Evolutionary conservation across 345 rosid species (phyloP), one percentile per base, ranked within the genome.

Genomic region (Eucalyptus dawsonii): DNA sequence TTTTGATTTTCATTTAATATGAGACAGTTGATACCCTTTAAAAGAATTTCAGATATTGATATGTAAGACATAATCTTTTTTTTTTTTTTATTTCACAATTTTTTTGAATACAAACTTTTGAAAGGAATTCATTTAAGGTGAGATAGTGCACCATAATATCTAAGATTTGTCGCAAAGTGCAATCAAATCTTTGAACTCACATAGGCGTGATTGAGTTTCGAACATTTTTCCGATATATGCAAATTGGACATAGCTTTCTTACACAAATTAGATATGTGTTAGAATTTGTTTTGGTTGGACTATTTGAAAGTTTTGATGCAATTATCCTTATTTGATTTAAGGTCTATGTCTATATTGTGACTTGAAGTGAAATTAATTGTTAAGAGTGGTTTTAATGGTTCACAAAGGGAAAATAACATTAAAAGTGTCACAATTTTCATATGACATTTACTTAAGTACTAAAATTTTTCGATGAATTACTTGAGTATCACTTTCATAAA

Each of bases 391-490:
- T 72, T 72, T 34, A 9, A 34, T n/a, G 0, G 2, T 72, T 72
- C 40, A 72, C 2, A 3, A 19, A 11, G 21, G 31, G 69, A 62
- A 62, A 62, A 13, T 27, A 27, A 27, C 69, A 27, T 29, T 62
- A 62, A 13, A 62, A 62, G 69, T 17, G 44, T 1, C 21, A 69
- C 1, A 19, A 69, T 3, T 69, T 67, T 17, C 7, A 3, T 69
- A 34, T 0, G 2, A 11, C 13, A 19, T 3, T 69, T 5, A 69
- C 3, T 69, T 34, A 0, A 5, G 1, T 17, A 4, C 12, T 5
- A 69, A 69, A 9, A 1, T 3, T 34, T 69, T 69, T 34, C 13
- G 1, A 76, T 6, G 3, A 0, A 40, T 40, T 21, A 76, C 15
- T 76, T 1, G 15, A 40, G 27, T 21, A 11, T 22, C 15, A 21